Percentiles rank a stretch among this genome's conserved stretches.
These are phyloP conservation scores for Carex parvula DNA, from an alignment of 176 grass and related monocot species.

Conservation along the genomic window DNA sequence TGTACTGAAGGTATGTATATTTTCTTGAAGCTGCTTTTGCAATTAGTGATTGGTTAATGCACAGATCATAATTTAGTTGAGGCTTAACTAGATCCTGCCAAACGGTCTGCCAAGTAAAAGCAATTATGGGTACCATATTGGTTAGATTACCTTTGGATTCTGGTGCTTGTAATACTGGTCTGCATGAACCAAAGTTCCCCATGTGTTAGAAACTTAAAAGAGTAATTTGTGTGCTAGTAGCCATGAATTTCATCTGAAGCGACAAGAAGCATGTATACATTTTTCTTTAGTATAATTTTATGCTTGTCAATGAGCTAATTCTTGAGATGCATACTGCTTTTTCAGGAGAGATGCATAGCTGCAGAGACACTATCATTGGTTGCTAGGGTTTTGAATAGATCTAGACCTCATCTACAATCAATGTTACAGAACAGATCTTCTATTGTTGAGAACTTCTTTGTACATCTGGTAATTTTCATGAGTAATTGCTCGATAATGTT, in stretches of 20 bases:
- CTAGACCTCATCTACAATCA: slow-evolving; percentile 67
- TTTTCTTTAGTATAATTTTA: neutral
- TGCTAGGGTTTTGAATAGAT: slow-evolving; percentile 84
- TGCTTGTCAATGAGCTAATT: neutral
- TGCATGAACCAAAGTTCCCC: neutral
- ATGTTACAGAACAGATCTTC: slow-evolving; percentile 70
- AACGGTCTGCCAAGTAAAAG: neutral
- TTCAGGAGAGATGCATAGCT: slow-evolving; percentile 87
- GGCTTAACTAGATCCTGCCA: neutral
- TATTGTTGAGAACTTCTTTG: slow-evolving; percentile 77
- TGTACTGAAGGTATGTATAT: slow-evolving; percentile 76
- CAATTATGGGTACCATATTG: neutral
- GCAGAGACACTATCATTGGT: slow-evolving; percentile 86
- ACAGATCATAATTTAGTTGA: neutral
- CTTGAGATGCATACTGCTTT: neutral
- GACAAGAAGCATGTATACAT: neutral
- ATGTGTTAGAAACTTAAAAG: neutral
- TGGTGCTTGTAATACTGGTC: neutral
- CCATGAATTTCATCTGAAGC: neutral
- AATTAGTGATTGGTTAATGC: slow-evolving; percentile 20
- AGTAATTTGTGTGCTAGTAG: neutral
- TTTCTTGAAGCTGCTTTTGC: slow-evolving; percentile 22
- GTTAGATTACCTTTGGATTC: neutral
- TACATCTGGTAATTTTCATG: slow-evolving; percentile 61
- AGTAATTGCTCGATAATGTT: neutral